Percentiles rank a stretch among this genome's conserved stretches.
Conservation (phyloP, 2,329 filamentous ascomycete species). For the Tolypocladium inflatum region DNA sequence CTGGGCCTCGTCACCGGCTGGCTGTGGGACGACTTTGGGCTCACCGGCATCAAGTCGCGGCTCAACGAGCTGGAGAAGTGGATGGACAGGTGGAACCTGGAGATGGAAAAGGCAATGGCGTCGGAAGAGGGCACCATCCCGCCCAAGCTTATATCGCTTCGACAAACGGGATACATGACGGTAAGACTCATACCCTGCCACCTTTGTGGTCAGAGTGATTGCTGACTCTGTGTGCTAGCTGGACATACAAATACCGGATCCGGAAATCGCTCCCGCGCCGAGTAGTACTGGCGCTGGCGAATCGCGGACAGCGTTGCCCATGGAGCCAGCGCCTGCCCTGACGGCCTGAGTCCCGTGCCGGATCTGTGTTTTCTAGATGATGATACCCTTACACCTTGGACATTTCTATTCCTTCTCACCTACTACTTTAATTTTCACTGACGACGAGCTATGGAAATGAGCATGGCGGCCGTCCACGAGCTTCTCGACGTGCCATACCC, state of each 20-base stretch:
- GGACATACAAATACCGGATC: slow-evolving; percentile 74
- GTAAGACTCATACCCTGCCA: slow-evolving; percentile 32
- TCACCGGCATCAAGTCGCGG: slow-evolving; percentile 64
- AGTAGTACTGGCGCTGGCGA: slow-evolving; percentile 32
- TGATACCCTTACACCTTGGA: slow-evolving; percentile 1
- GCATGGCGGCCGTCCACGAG: neutral
- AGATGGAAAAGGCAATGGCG: slow-evolving; percentile 49
- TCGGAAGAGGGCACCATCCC: slow-evolving; percentile 40
- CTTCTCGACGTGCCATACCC: neutral
- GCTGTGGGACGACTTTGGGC: slow-evolving; percentile 86
- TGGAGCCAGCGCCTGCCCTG: slow-evolving; percentile 20
- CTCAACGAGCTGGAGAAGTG: slow-evolving; percentile 65
- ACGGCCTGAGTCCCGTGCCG: slow-evolving; percentile 9
- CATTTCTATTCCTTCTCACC: neutral
- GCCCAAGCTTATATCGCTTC: slow-evolving; percentile 68
- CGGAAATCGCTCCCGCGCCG: slow-evolving; percentile 52
- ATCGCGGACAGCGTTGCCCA: slow-evolving; percentile 20
- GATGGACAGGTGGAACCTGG: slow-evolving; percentile 78
- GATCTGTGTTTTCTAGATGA: slow-evolving; percentile 1
- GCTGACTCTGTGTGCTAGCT: slow-evolving; percentile 38
- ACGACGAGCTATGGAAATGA: neutral
- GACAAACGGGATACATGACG: slow-evolving; percentile 81
- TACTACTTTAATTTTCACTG: neutral
- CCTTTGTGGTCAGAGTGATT: neutral
- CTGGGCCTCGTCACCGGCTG: slow-evolving; percentile 81